Base-by-base conservation (phyloP, 805 yeast genomes). In the Alloascoidea africana region DNA sequence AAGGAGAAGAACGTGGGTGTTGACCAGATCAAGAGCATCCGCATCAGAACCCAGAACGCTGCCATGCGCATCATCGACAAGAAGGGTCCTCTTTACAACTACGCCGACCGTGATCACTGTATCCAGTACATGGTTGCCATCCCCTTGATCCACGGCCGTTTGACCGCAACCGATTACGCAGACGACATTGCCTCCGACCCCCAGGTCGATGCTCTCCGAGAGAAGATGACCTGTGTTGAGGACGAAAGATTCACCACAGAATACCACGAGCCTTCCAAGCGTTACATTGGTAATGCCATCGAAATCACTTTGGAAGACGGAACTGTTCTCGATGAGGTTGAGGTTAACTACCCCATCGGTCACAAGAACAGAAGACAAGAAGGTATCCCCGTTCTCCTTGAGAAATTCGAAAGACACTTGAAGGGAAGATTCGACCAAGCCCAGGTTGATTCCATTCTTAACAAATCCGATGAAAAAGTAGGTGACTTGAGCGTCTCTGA, bases 101-200 rank as follows among this genome's bases (percentile, higher is more conserved):
- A 72, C 48, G 79, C 79, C 15, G 79, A 72, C 52, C 62, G 79
- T 44, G 79, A 72, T 46, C 79, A 72, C 51, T 72, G 78, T 53
- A 71, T 72, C 43, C 79, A 72, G 50, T 72, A 72, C 54, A 72
- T 72, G 78, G 63, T 65, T 35, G 78, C 79, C 14, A 48, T 71
- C 23, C 76, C 78, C 23, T 53, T 72, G 41, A 60, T 73, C 42
- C 56, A 60, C 46, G 79, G 79, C 33, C 60, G 70, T 39, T 53
- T 72, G 39, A 68, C 73, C 19, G 78, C 78, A 4, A 71, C 68
- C 46, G 76, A 71, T 51, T 72, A 72, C 54, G 52, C 65, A 33
- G 77, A 72, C 50, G 45, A 45, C 3, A 51, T 66, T 37, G 78
- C 79, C 16, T 40, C 62, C 2, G 64, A 70, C 41, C 72, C 74